Percentiles rank a stretch among this genome's conserved stretches.
Conservation (phyloP, 805 yeast genomes). For the Starmerella apis region DNA sequence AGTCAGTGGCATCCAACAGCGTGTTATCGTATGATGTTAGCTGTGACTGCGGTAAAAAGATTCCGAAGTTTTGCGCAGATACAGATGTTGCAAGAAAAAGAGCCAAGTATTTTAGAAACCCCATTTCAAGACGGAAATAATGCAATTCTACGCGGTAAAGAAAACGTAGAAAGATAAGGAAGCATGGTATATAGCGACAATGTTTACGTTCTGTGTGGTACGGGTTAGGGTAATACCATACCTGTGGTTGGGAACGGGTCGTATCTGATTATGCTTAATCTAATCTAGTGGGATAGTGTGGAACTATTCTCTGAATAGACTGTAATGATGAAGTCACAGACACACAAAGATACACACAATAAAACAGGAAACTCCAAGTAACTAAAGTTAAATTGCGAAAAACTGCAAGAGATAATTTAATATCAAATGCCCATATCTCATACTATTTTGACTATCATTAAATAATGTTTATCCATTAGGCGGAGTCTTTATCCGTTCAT, state of each 20-base stretch:
- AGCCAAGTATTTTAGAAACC: not conserved
- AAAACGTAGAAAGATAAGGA: not conserved
- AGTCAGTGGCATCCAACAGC: slow-evolving; percentile 13
- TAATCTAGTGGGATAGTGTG: too few relatives aligned
- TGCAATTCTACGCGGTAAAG: not conserved
- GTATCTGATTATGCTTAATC: too few relatives aligned
- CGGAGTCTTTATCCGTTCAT: not conserved
- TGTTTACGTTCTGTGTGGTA: slow-evolving; percentile 5
- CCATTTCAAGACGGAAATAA: not conserved
- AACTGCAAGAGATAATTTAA: too few relatives aligned
- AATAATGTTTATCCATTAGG: not conserved
- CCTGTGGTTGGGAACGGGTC: not conserved
- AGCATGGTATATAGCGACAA: not conserved
- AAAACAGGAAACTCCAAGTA: too few relatives aligned
- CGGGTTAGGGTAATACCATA: slow-evolving; percentile 1
- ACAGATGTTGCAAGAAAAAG: not conserved
- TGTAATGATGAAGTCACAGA: too few relatives aligned
- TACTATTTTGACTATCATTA: not conserved
- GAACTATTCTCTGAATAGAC: too few relatives aligned
- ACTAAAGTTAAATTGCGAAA: too few relatives aligned
- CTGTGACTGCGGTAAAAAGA: slow-evolving; percentile 7
- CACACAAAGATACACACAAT: too few relatives aligned
- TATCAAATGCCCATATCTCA: not conserved
- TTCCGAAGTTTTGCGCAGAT: slow-evolving; percentile 13
- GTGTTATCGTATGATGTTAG: slow-evolving; percentile 18